Percentiles rank a stretch among this genome's conserved stretches.
Conservation (phyloP, 164 flowering plant species). For the Macadamia tetraphylla region DNA sequence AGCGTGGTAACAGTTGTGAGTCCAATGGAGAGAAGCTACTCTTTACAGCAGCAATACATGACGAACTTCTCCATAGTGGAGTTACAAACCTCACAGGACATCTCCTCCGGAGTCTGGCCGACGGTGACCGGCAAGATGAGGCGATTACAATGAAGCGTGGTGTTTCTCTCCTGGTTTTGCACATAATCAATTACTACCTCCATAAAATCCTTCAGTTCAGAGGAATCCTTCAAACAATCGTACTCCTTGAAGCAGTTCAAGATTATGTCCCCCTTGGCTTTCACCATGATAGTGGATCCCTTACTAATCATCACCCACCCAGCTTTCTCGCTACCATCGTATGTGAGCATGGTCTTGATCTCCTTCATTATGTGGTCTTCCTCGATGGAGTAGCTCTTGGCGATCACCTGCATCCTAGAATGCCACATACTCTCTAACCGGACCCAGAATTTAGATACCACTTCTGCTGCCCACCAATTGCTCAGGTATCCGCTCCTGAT, state of each 20-base stretch:
- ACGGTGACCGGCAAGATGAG: slow-evolving; percentile 47
- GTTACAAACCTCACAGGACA: slow-evolving; percentile 37
- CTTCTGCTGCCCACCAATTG: slow-evolving; percentile 17
- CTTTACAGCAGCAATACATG: slow-evolving; percentile 60
- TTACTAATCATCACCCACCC: slow-evolving; percentile 62
- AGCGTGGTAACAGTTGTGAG: too few relatives aligned
- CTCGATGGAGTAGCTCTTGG: slow-evolving; percentile 21
- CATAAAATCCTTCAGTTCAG: too few relatives aligned
- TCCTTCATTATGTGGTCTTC: slow-evolving; percentile 43
- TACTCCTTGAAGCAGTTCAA: neutral
- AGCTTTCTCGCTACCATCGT: slow-evolving; percentile 33
- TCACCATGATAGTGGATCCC: slow-evolving; percentile 44
- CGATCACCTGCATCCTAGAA: slow-evolving; percentile 48
- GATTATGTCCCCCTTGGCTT: slow-evolving; percentile 41
- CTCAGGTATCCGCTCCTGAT: slow-evolving; percentile 10
- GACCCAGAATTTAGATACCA: slow-evolving; percentile 31
- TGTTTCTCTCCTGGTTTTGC: too few relatives aligned
- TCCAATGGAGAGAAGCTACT: too few relatives aligned
- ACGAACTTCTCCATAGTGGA: slow-evolving; percentile 53
- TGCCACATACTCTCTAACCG: slow-evolving; percentile 18
- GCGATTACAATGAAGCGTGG: slow-evolving; percentile 54
- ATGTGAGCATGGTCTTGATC: slow-evolving; percentile 45
- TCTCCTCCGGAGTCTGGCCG: slow-evolving; percentile 27
- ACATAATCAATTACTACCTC: too few relatives aligned
- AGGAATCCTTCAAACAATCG: too few relatives aligned